These are phyloP conservation scores for Tylopilus balloui DNA, from an alignment of 768 basidiomycete species.

Conservation along the genomic window DNA sequence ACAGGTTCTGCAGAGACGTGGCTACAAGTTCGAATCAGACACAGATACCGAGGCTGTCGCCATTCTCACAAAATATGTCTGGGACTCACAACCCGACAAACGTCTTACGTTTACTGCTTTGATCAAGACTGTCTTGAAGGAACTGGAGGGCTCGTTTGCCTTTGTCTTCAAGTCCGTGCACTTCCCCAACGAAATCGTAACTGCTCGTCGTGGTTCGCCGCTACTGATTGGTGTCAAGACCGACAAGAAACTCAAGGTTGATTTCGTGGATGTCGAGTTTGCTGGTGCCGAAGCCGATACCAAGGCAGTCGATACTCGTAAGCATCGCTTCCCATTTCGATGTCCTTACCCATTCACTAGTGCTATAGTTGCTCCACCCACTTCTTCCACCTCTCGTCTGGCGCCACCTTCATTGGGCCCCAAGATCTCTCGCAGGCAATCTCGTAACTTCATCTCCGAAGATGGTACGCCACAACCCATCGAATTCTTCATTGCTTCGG, in stretches of 20 bases:
- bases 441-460: conserved; percentile 96
- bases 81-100: conserved; percentile 87
- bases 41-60: conserved; percentile 98
- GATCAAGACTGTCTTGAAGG: conserved; percentile 93
- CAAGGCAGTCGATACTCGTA: conserved; percentile 41
- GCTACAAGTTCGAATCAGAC: conserved; percentile 90
- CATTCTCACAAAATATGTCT: conserved; percentile 93
- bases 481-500: conserved; percentile 99
- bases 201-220: conserved; percentile 94
- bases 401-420: conserved; percentile 56
- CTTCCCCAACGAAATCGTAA: conserved; percentile 94
- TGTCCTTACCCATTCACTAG: conserved; percentile 1
- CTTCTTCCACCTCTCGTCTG: conserved; percentile 59
- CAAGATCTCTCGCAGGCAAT: conserved; percentile 90
- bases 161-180: conserved; percentile 98
- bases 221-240: conserved; percentile 98
- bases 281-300: conserved; percentile 63
- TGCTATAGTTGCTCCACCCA: conserved; percentile 39
- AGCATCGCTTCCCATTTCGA: conserved; percentile 14
- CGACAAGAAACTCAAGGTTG: conserved; percentile 99
- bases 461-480: conserved; percentile 98
- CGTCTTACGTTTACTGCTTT: conserved; percentile 84
- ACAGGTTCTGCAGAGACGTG: conserved; percentile 91
- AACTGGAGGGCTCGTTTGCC: conserved; percentile 97
- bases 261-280: conserved; percentile 98